Conservation (phyloP, 2,329 filamentous ascomycete genomes). For the Orbilia ellipsospora region DNA sequence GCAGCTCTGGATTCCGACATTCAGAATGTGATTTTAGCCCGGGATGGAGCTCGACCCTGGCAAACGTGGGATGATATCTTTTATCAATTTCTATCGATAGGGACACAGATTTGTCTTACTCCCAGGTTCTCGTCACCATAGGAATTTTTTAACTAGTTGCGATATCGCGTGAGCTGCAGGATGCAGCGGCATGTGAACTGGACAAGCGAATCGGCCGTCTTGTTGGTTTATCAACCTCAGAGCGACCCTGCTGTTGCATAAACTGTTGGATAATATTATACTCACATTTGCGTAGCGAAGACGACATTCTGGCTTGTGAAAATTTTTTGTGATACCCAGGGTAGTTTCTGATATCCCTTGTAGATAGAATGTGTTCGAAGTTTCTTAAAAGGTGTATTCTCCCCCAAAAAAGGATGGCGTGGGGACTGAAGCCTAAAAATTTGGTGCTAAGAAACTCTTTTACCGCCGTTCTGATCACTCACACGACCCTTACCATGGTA, state of each 20-base stretch:
- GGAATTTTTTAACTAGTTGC: slow-evolving; percentile 11
- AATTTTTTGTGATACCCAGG: slow-evolving; percentile 36
- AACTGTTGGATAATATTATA: slow-evolving; percentile 45
- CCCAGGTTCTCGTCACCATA: slow-evolving; percentile 5
- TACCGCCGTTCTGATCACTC: slow-evolving; percentile 28
- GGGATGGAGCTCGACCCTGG: slow-evolving; percentile 13
- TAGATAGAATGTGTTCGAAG: slow-evolving; percentile 35
- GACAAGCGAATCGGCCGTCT: slow-evolving; percentile 50
- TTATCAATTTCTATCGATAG: slow-evolving; percentile 53
- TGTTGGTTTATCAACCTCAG: slow-evolving; percentile 28
- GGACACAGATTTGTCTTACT: slow-evolving; percentile 15
- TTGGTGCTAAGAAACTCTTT: slow-evolving; percentile 31
- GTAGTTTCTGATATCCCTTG: slow-evolving; percentile 21
- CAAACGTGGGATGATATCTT: slow-evolving; percentile 38
- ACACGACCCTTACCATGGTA: slow-evolving; percentile 48
- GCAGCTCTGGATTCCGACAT: slow-evolving; percentile 9
- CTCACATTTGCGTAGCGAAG: slow-evolving; percentile 25
- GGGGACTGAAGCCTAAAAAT: slow-evolving; percentile 24
- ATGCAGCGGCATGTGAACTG: slow-evolving; percentile 25
- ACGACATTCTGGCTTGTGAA: slow-evolving; percentile 50
- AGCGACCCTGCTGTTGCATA: slow-evolving; percentile 26
- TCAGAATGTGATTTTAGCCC: slow-evolving; percentile 26
- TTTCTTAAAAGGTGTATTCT: background rate
- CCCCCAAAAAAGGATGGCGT: slow-evolving; percentile 18
- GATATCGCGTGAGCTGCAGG: slow-evolving; percentile 42